phyloP scores from a whole-genome alignment of 768 basidiomycete genomes.

The Xerocomus potaroensis region DNA sequence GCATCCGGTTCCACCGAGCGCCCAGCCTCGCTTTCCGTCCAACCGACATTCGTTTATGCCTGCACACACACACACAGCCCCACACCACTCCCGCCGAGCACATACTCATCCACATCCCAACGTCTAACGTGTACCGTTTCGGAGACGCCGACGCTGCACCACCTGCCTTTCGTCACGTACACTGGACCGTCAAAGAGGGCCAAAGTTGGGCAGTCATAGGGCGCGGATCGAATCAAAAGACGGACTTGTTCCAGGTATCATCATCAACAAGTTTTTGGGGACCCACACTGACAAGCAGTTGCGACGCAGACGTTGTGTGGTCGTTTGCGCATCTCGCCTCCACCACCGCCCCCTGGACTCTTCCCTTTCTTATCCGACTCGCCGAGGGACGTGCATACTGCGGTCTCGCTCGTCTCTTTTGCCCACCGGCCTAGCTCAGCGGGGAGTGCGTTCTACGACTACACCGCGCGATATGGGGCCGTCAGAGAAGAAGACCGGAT shows the following conservation, averaged over 20 bases:
- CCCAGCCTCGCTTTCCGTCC: too few relatives aligned
- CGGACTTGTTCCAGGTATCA: constrained; percentile 58
- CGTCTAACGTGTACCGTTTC: constrained; percentile 53
- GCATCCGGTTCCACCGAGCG: too few relatives aligned
- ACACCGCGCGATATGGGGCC: constrained; percentile 87
- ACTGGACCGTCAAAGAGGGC: constrained; percentile 56
- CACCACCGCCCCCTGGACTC: constrained; percentile 61
- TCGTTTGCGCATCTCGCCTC: constrained; percentile 64
- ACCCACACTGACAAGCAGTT: background rate
- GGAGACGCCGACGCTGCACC: constrained; percentile 45
- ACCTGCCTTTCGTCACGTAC: constrained; percentile 49
- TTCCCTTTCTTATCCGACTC: constrained; percentile 64
- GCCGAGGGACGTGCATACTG: constrained; percentile 43
- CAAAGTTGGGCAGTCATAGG: constrained; percentile 78
- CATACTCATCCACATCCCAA: constrained; percentile 40
- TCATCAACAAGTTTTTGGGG: too few relatives aligned
- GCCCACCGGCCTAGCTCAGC: constrained; percentile 52
- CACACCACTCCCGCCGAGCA: constrained; percentile 2
- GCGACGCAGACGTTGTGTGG: constrained; percentile 59
- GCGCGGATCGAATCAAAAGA: constrained; percentile 59
- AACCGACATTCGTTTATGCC: too few relatives aligned
- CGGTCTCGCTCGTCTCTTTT: constrained; percentile 61
- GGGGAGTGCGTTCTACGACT: constrained; percentile 84
- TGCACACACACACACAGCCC: too few relatives aligned
- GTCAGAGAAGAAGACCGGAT: constrained; percentile 79